Evolutionary conservation across 148 eudicot genomes (phyloP).

Genomic region (Beta vulgaris): DNA sequence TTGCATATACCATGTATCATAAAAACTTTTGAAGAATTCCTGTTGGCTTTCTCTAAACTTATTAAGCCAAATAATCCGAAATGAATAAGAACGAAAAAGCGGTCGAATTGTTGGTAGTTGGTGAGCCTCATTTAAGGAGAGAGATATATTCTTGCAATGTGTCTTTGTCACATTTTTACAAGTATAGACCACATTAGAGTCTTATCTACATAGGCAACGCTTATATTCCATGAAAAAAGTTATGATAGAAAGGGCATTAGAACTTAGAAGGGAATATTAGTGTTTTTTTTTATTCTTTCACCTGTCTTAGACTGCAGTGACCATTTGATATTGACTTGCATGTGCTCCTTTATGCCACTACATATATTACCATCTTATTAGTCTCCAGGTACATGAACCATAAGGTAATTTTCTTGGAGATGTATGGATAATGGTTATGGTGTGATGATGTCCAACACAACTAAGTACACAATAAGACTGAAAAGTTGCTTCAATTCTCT

Average conservation of each 20-base stretch:
- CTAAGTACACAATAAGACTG: background rate
- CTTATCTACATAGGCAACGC: background rate
- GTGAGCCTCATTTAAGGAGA: background rate
- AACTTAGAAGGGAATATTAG: background rate
- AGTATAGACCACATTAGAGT: background rate
- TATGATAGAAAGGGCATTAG: background rate
- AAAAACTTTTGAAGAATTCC: too few relatives aligned
- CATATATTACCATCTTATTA: background rate
- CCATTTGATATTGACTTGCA: conserved; percentile 20
- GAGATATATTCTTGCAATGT: background rate
- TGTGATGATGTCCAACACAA: conserved; percentile 19
- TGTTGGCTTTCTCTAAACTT: background rate
- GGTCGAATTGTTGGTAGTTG: background rate
- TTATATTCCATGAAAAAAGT: conserved; percentile 8
- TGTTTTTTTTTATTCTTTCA: background rate
- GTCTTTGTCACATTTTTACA: background rate
- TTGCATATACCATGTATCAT: too few relatives aligned
- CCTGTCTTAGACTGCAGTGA: background rate
- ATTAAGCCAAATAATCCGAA: too few relatives aligned
- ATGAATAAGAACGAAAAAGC: background rate
- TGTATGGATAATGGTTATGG: background rate
- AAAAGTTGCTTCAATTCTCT: conserved; percentile 9
- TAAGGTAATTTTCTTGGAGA: too few relatives aligned
- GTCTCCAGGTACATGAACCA: background rate
- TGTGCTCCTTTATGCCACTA: conserved; percentile 11